Evolutionary conservation across 2,329 filamentous ascomycete genomes (phyloP), one percentile per base, ranked within the genome.

Genomic region (Metarhizium anisopliae): DNA sequence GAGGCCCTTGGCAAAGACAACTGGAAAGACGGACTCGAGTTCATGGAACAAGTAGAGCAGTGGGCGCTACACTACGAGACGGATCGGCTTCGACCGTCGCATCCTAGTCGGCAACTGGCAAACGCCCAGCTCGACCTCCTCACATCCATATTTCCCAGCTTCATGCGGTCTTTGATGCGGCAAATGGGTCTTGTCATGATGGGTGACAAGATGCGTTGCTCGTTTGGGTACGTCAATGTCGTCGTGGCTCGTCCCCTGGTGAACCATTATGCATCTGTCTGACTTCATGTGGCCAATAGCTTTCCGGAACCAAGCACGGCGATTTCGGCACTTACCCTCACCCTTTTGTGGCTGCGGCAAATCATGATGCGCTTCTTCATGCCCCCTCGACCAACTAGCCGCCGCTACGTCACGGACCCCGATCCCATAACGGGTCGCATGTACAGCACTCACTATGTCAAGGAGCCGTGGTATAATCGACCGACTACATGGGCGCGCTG

Each of bases 391-490:
- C 53, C 76, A 65, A 55, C 69, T 63, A 61, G 65, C 65, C 57
- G 74, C 60, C 60, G 68, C 55, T 66, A 67, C 55, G 53, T 82
- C 47, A 70, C 71, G 2, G 72, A 79, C 0, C 72, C 79, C 0
- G 79, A 87, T 59, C 70, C 74, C 10, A 69, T 75, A 35, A 78
- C 80, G 0, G 79, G 80, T 0, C 77, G 79, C 3, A 76, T 83
- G 59, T 74, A 77, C 54, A 66, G 62, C 66, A 61, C 71, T 0
- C 61, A 73, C 42, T 88, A 83, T 69, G 76, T 84, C 30, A 79
- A 81, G 11, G 79, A 83, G 50, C 87, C 86, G 2, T 88, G 81
- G 69, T 89, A 89, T 67, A 74, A 81, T 29, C 75, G 79, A 58
- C 76, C 76, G 32, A 86, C 79, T 0, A 67, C 80, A 45, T 82